Evolutionary conservation across 768 basidiomycete genomes (phyloP).

Genomic region (Boletellus sp.): DNA sequence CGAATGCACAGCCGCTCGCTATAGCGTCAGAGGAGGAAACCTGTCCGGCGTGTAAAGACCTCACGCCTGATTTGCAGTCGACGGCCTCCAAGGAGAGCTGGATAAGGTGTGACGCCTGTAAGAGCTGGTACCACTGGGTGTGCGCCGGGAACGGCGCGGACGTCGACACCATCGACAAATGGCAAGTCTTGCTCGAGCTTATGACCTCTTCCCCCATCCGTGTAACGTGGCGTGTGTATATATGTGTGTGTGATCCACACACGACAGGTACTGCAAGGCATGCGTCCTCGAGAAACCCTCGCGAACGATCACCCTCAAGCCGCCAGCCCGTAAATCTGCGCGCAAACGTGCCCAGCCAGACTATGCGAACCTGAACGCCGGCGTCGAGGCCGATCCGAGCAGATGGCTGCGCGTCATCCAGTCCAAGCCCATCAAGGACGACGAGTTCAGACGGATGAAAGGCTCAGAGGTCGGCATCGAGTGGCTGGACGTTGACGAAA

Average conservation of each 20-base stretch:
- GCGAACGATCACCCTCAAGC: constrained; percentile 68
- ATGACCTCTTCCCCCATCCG: constrained; percentile 3
- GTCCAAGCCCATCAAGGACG: constrained; percentile 57
- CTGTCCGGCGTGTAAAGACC: constrained; percentile 53
- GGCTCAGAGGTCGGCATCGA: constrained; percentile 63
- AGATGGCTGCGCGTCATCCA: constrained; percentile 71
- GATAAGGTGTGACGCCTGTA: constrained; percentile 81
- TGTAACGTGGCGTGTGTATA: no score
- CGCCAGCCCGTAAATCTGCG: constrained; percentile 76
- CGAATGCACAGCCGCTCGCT: constrained; percentile 7
- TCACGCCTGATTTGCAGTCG: constrained; percentile 26
- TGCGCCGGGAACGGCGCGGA: constrained; percentile 68
- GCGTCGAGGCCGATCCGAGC: constrained; percentile 53
- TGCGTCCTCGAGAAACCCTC: constrained; percentile 60
- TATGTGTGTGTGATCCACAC: constrained; percentile 18
- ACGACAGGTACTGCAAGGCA: constrained; percentile 61
- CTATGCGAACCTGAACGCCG: constrained; percentile 73
- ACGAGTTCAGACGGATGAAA: constrained; percentile 64
- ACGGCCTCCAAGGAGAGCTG: constrained; percentile 65
- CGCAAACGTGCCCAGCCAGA: constrained; percentile 72
- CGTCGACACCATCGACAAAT: constrained; percentile 71
- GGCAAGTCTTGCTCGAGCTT: constrained; percentile 42
- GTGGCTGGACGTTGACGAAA: constrained; percentile 72
- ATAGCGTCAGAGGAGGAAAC: constrained; percentile 27
- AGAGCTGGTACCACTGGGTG: constrained; percentile 81